Evolutionary conservation across 208 protist genomes (phyloP).

Genomic region (Porcisia hertigi): DNA sequence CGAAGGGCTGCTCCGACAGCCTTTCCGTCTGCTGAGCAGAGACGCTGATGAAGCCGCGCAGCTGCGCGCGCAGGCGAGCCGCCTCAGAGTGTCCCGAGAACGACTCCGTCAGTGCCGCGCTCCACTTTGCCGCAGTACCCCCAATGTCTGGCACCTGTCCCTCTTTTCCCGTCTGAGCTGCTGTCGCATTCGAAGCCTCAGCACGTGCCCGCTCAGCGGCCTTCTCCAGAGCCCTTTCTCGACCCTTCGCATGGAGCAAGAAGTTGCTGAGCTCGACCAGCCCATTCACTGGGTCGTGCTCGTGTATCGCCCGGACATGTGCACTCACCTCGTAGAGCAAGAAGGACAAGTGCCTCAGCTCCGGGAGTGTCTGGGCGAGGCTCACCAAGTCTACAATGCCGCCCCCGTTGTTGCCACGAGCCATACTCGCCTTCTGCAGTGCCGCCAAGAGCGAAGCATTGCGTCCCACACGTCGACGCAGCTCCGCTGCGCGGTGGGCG

Average conservation of each 20-base stretch:
- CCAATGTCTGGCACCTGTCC: no score
- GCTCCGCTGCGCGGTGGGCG: constrained; percentile 4
- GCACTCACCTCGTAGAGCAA: constrained; percentile 20
- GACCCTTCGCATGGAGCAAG: constrained; percentile 24
- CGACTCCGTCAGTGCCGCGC: constrained; percentile 14
- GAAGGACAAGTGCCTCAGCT: constrained; percentile 17
- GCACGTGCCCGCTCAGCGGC: constrained; percentile 17
- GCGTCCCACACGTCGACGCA: constrained; percentile 13
- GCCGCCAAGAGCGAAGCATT: constrained; percentile 20
- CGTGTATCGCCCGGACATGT: constrained; percentile 24
- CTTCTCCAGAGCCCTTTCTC: constrained; percentile 17
- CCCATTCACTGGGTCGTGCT: constrained; percentile 19
- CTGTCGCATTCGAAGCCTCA: background rate
- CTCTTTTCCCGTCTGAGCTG: background rate
- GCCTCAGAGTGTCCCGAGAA: constrained; percentile 12
- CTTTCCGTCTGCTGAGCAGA: constrained; percentile 15
- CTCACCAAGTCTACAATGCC: background rate
- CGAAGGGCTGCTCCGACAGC: constrained; percentile 30
- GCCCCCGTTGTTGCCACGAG: background rate
- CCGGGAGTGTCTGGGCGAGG: constrained; percentile 23
- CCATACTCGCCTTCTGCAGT: background rate
- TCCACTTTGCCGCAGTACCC: background rate
- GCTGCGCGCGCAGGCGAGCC: constrained; percentile 24
- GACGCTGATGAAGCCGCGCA: constrained; percentile 26
- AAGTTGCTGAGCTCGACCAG: constrained; percentile 32